A percentile compares a stretch with the other conserved stretches of the same genome.
phyloP scores from a whole-genome alignment of 2,329 filamentous ascomycete species.

The Fulvia fulva region DNA sequence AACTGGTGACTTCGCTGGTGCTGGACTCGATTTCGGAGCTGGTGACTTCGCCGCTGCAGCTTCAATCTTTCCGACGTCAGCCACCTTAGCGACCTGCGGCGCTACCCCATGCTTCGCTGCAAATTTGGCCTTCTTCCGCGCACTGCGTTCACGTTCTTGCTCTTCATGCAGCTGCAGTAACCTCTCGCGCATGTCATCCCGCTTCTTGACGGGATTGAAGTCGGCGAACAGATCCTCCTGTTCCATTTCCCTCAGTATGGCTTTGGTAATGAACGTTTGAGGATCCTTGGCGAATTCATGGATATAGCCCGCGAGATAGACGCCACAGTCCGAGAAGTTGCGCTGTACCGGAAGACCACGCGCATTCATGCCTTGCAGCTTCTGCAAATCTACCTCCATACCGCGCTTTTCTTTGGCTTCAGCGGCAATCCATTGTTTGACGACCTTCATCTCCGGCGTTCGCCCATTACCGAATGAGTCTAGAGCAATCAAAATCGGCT shows the following conservation, averaged over 20 bases:
- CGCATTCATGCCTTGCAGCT: slow-evolving; percentile 62
- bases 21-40: not conserved
- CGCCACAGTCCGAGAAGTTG: slow-evolving; percentile 85
- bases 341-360: slow-evolving; percentile 72
- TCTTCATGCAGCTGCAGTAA: slow-evolving; percentile 60
- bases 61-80: not conserved
- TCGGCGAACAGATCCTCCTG: slow-evolving; percentile 52
- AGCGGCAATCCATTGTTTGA: slow-evolving; percentile 72
- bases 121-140: slow-evolving; percentile 35
- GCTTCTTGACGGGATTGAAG: slow-evolving; percentile 55
- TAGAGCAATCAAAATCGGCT: slow-evolving; percentile 73
- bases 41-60: not conserved
- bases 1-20: not conserved
- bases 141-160: slow-evolving; percentile 46
- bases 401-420: slow-evolving; percentile 66
- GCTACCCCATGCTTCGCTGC: slow-evolving; percentile 5
- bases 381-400: slow-evolving; percentile 43
- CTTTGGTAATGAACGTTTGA: slow-evolving; percentile 61
- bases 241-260: slow-evolving; percentile 64
- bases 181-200: slow-evolving; percentile 61
- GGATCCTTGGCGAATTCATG: slow-evolving; percentile 76
- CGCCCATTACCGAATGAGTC: slow-evolving; percentile 75
- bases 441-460: slow-evolving; percentile 57
- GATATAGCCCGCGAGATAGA: slow-evolving; percentile 81
- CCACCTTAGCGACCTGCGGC: not conserved